These are phyloP conservation scores for Galerina marginata DNA, from an alignment of 768 basidiomycete species.

Conservation along the genomic window DNA sequence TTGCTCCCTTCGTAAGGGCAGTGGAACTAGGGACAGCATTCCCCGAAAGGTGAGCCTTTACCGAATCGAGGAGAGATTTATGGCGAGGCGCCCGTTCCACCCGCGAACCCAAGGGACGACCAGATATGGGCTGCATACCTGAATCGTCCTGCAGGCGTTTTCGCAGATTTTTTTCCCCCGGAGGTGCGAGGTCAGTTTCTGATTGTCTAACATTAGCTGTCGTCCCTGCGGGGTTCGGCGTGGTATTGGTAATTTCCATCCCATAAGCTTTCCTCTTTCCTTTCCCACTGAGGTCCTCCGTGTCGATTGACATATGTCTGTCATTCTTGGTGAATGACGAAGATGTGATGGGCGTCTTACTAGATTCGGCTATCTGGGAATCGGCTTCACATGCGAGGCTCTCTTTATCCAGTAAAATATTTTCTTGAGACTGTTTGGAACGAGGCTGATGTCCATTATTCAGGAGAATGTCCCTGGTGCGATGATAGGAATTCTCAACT, in stretches of 20 bases:
- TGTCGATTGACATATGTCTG: slow-evolving; percentile 1
- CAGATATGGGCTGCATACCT: background rate
- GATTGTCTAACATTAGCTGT: slow-evolving; percentile 2
- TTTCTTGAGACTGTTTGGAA: slow-evolving; percentile 3
- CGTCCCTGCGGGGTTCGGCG: slow-evolving; percentile 1
- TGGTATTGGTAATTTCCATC: background rate
- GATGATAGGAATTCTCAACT: slow-evolving; percentile 3
- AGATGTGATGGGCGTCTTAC: background rate
- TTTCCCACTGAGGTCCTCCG: slow-evolving; percentile 13
- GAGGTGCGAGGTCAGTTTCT: background rate
- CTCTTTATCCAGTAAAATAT: background rate
- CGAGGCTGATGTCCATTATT: slow-evolving; percentile 12
- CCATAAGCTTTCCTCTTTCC: slow-evolving; percentile 16
- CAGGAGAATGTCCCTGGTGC: background rate
- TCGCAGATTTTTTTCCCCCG: background rate
- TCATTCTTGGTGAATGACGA: slow-evolving; percentile 6
- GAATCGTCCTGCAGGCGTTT: background rate
- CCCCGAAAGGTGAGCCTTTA: slow-evolving; percentile 49
- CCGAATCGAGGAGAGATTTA: slow-evolving; percentile 50
- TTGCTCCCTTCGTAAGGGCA: background rate
- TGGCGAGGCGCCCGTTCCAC: slow-evolving; percentile 34
- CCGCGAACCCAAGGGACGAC: background rate
- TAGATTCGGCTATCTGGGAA: background rate
- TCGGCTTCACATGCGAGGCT: slow-evolving; percentile 4
- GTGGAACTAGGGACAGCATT: slow-evolving; percentile 7